Conservation (phyloP, 192 early-diverging fungal species). For the Coemansia sp. region DNA sequence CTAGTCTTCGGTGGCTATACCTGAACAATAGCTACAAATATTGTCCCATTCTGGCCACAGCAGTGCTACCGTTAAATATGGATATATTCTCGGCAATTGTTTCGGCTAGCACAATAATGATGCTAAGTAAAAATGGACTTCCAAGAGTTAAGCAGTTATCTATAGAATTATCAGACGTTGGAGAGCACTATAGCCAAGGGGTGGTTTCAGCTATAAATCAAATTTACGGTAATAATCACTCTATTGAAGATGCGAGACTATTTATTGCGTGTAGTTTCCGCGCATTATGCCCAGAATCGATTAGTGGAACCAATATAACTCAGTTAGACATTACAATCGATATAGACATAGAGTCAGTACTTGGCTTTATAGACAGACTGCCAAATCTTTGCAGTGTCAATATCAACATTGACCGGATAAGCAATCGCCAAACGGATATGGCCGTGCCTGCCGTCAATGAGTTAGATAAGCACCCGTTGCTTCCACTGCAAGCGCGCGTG, state of each 20-base stretch:
- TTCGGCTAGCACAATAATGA: background rate
- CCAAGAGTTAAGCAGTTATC: background rate
- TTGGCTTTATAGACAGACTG: background rate
- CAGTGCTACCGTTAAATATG: background rate
- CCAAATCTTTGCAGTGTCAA: background rate
- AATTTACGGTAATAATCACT: background rate
- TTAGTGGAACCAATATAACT: background rate
- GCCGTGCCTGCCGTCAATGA: background rate
- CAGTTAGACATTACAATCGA: background rate
- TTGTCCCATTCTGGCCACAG: background rate
- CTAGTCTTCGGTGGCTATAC: background rate
- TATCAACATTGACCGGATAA: background rate
- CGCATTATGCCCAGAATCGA: background rate
- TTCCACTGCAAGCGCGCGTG: background rate
- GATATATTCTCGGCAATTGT: background rate
- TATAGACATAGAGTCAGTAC: background rate
- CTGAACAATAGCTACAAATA: conserved; percentile 1
- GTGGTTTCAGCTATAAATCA: background rate
- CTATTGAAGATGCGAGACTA: background rate
- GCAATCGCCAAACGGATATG: background rate
- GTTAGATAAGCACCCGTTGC: background rate
- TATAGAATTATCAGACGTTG: background rate
- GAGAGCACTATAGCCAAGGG: background rate
- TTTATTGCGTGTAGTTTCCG: background rate
- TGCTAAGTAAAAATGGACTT: background rate